Evolutionary conservation across 257 asterid species (phyloP).

Genomic region (Solanum arcanum): DNA sequence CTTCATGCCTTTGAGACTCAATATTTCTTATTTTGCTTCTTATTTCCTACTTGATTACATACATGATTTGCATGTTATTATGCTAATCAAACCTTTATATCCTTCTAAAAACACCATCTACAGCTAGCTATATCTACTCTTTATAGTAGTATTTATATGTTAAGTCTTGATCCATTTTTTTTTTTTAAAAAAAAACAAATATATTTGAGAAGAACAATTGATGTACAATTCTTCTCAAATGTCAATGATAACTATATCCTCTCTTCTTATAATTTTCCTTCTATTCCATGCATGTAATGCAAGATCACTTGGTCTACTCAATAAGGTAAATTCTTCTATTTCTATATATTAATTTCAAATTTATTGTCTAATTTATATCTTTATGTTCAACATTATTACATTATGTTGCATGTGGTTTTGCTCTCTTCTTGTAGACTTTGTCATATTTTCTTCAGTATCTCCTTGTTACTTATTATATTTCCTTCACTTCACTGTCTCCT

Average conservation of each 20-base stretch:
- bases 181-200: background rate
- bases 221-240: background rate
- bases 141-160: conserved; percentile 23
- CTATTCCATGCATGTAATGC: background rate
- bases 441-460: too few species aligned
- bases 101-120: conserved; percentile 21
- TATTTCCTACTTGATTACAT: conserved; percentile 3
- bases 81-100: conserved; percentile 1
- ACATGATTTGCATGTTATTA: conserved; percentile 36
- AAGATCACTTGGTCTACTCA: background rate
- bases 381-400: background rate
- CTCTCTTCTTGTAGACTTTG: background rate
- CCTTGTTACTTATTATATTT: too few species aligned
- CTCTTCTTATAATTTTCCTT: background rate
- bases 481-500: too few species aligned
- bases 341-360: background rate
- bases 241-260: background rate
- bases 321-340: background rate
- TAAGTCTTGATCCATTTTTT: background rate
- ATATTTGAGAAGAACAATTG: background rate
- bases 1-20: background rate
- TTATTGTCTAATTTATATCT: background rate
- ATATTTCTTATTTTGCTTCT: background rate
- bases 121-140: background rate
- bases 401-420: too few species aligned